phyloP scores from a whole-genome alignment of 805 yeast species.

The Jamesozyma rosinii region DNA sequence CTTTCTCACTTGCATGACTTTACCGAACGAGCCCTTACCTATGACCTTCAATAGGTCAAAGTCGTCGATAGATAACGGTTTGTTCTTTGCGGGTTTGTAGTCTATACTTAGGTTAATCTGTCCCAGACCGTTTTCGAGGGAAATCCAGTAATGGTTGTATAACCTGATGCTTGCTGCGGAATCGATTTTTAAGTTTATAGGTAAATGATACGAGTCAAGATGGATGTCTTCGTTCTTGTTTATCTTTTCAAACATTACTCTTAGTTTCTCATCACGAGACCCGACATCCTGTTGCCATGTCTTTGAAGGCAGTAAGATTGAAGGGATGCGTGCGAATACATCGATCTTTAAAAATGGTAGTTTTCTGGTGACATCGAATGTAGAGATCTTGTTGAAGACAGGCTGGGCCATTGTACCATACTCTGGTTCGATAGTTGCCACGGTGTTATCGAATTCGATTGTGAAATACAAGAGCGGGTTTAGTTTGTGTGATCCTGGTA shows the following conservation, averaged over 20 bases:
- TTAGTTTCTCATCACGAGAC: constrained; percentile 22
- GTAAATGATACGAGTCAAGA: constrained; percentile 61
- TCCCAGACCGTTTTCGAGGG: constrained; percentile 37
- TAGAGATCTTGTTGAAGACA: constrained; percentile 78
- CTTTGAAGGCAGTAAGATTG: constrained; percentile 43
- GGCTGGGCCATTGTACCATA: constrained; percentile 73
- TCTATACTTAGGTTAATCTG: constrained; percentile 56
- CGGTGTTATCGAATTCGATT: constrained; percentile 90
- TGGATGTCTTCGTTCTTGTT: constrained; percentile 55
- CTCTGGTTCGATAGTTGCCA: constrained; percentile 77
- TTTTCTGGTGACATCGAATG: constrained; percentile 75
- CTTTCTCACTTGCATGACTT: constrained; percentile 96
- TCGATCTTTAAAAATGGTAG: constrained; percentile 59
- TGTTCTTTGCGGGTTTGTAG: constrained; percentile 56
- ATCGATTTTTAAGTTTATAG: constrained; percentile 44
- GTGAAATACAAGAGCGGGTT: constrained; percentile 75
- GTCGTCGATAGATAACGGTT: constrained; percentile 76
- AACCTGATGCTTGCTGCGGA: constrained; percentile 47
- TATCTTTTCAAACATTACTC: constrained; percentile 28
- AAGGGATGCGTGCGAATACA: constrained; percentile 70
- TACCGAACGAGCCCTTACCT: constrained; percentile 97
- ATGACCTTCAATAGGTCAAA: constrained; percentile 89
- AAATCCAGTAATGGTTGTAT: constrained; percentile 54
- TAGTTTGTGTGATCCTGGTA: constrained; percentile 46
- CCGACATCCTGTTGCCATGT: constrained; percentile 27